Conservation (phyloP, 139 green algal genomes). For the Chlorella sp. region DNA sequence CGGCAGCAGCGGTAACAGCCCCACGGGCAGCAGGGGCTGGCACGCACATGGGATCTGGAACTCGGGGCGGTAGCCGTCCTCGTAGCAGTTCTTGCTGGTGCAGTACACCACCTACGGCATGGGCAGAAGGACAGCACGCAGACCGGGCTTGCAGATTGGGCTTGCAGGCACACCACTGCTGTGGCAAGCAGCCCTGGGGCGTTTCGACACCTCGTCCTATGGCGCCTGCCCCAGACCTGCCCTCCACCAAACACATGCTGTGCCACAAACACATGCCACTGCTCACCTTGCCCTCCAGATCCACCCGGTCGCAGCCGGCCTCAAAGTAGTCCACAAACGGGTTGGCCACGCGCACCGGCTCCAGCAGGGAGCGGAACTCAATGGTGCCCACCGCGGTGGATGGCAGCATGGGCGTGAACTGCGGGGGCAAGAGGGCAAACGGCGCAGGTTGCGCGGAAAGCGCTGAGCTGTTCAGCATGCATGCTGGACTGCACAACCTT, state of each 20-base stretch:
- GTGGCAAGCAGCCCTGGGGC: no score
- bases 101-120: neutral
- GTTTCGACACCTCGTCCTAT: no score
- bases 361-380: slow-evolving; percentile 68
- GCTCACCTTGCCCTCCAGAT: no score
- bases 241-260: no score
- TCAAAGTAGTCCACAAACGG: slow-evolving; percentile 69
- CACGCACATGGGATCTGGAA: slow-evolving; percentile 51
- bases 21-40: neutral
- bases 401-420: neutral
- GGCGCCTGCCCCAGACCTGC: no score
- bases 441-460: neutral
- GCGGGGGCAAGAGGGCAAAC: neutral
- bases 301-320: slow-evolving; percentile 42
- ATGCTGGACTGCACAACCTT: no score
- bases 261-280: no score
- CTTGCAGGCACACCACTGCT: no score
- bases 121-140: no score
- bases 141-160: no score
- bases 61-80: slow-evolving; percentile 3
- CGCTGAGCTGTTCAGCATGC: no score
- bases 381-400: slow-evolving; percentile 69
- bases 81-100: slow-evolving; percentile 1
- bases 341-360: slow-evolving; percentile 74
- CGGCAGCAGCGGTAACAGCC: neutral